Evolutionary conservation across 306 rosid genomes (phyloP).

Genomic region (Medicago ruthenica): DNA sequence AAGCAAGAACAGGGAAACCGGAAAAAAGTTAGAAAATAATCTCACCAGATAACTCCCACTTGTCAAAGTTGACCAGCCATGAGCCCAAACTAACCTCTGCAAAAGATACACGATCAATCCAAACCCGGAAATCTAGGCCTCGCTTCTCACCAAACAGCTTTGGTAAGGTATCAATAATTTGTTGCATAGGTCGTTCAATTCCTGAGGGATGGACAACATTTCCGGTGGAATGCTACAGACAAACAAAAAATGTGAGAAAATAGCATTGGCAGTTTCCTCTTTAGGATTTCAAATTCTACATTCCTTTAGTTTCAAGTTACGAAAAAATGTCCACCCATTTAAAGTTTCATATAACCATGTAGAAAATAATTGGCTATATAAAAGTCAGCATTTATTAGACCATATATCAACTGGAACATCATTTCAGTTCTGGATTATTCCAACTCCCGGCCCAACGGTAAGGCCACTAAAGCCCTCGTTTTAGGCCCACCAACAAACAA

Average conservation of each 20-base stretch:
- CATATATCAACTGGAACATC: slow-evolving; percentile 12
- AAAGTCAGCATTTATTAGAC: slow-evolving; percentile 20
- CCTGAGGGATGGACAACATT: slow-evolving; percentile 68
- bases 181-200: slow-evolving; percentile 46
- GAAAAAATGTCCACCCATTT: background rate
- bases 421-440: background rate
- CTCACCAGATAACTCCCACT: slow-evolving; percentile 80
- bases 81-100: slow-evolving; percentile 64
- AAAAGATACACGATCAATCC: slow-evolving; percentile 66
- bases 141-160: slow-evolving; percentile 46
- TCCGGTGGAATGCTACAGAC: slow-evolving; percentile 51
- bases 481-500: no score
- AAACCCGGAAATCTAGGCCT: slow-evolving; percentile 56
- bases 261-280: background rate
- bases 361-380: slow-evolving; percentile 17
- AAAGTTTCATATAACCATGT: background rate
- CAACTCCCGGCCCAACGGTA: no score
- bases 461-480: no score
- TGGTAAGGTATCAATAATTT: slow-evolving; percentile 40
- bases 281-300: slow-evolving; percentile 27
- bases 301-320: slow-evolving; percentile 16
- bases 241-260: slow-evolving; percentile 30
- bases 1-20: no score
- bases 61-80: slow-evolving; percentile 74
- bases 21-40: slow-evolving; percentile 1